Percentiles rank a stretch among this genome's conserved stretches.
Evolutionary conservation across 495 filamentous ascomycete species (phyloP).

Genomic region (Penicillium flavigenum): DNA sequence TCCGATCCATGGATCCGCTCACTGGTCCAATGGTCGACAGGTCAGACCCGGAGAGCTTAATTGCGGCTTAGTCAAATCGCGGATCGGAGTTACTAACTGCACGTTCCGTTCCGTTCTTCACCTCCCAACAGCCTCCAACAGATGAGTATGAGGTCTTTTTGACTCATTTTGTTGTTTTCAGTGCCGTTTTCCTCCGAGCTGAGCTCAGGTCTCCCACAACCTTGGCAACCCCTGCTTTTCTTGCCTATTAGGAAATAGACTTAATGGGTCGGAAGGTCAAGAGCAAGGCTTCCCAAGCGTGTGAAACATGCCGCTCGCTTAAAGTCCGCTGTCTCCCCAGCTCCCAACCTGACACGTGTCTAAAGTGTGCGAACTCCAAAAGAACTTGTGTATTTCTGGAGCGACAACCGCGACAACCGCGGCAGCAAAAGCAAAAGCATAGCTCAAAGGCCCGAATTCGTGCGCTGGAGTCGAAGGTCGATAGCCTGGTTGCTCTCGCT

Average conservation of each 20-base stretch:
- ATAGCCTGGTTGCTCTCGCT: not conserved
- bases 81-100: not conserved
- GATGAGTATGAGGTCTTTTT: no score
- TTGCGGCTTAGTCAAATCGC: not conserved
- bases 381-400: not conserved
- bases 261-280: not conserved
- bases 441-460: not conserved
- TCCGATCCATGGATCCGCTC: not conserved
- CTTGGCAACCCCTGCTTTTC: not conserved
- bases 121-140: no score
- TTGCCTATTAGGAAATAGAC: not conserved
- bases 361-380: not conserved
- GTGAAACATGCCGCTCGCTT: constrained; percentile 1
- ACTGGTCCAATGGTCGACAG: no score
- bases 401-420: not conserved
- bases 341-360: not conserved
- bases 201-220: not conserved
- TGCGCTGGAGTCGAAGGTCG: not conserved
- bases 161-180: not conserved
- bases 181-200: not conserved
- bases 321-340: not conserved
- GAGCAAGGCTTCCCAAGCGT: not conserved
- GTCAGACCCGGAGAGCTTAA: not conserved
- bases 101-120: not conserved
- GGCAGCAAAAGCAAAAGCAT: not conserved